Percentiles rank a stretch among this genome's conserved stretches.
phyloP scores from a whole-genome alignment of 805 yeast genomes.

The Scheffersomyces stipitis region DNA sequence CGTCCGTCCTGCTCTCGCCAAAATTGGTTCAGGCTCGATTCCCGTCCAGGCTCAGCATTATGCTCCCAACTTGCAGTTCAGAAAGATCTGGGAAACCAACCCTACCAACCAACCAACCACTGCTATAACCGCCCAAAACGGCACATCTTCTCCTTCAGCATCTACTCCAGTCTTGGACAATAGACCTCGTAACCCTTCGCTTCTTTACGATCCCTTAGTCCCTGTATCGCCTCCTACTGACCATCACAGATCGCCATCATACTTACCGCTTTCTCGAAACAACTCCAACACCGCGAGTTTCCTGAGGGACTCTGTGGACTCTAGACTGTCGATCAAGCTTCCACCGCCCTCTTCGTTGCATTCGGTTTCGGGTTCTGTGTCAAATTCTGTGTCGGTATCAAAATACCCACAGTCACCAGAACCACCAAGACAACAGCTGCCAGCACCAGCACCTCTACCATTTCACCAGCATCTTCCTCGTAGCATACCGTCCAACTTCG shows the following conservation, averaged over 20 bases:
- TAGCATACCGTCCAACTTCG: slow-evolving; percentile 1
- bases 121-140: too few species aligned
- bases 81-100: slow-evolving; percentile 34
- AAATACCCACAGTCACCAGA: slow-evolving; percentile 3
- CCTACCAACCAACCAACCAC: not conserved
- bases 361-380: slow-evolving; percentile 8
- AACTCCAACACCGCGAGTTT: not conserved
- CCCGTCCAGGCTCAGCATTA: slow-evolving; percentile 17
- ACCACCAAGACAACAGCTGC: slow-evolving; percentile 1
- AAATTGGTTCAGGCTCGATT: too few species aligned
- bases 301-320: slow-evolving; percentile 6
- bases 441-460: slow-evolving; percentile 2
- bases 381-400: not conserved
- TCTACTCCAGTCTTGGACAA: not conserved
- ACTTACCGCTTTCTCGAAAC: slow-evolving; percentile 1
- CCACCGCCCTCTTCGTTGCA: slow-evolving; percentile 23
- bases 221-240: slow-evolving; percentile 22
- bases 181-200: slow-evolving; percentile 47
- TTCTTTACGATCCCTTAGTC: slow-evolving; percentile 51
- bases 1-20: slow-evolving; percentile 3
- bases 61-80: slow-evolving; percentile 30
- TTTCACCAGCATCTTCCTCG: slow-evolving; percentile 6
- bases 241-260: slow-evolving; percentile 3
- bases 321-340: slow-evolving; percentile 12
- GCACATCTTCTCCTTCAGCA: slow-evolving; percentile 1